phyloP scores from a whole-genome alignment of 225 moss, liverwort and hornwort species.

The Marchantia polymorpha region DNA sequence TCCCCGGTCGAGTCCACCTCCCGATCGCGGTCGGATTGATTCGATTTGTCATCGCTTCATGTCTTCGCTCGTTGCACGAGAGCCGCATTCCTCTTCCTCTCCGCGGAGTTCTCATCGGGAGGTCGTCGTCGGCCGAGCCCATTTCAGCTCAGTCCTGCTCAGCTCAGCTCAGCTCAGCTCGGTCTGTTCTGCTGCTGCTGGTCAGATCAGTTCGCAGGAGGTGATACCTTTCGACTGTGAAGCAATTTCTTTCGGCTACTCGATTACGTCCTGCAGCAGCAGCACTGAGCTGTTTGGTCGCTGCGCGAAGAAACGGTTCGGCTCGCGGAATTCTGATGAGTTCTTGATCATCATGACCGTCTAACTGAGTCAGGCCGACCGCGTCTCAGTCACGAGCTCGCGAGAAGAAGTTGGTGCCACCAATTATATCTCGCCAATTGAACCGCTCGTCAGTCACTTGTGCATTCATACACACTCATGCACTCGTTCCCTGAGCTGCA shows the following conservation, averaged over 20 bases:
- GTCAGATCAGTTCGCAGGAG: too few relatives aligned
- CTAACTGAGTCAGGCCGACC: not conserved
- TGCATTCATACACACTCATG: slow-evolving; percentile 12
- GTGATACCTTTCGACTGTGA: not conserved
- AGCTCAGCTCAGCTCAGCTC: too few relatives aligned
- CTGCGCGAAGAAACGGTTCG: slow-evolving; percentile 1
- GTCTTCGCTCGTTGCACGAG: not conserved
- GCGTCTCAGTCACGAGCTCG: not conserved
- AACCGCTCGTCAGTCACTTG: not conserved
- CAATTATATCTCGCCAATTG: not conserved
- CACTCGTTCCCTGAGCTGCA: not conserved
- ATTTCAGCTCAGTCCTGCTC: too few relatives aligned
- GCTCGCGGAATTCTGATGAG: not conserved
- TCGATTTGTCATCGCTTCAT: not conserved
- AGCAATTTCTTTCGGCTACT: not conserved
- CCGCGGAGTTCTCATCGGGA: not conserved
- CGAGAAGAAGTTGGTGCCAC: not conserved
- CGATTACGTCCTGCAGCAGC: not conserved
- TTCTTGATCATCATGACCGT: not conserved
- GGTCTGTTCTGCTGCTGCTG: too few relatives aligned
- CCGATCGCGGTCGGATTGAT: not conserved
- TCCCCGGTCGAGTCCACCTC: not conserved
- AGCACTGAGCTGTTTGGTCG: not conserved
- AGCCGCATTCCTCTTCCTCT: not conserved
- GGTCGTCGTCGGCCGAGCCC: too few relatives aligned